Evolutionary conservation across 1,284 basidiomycete species (phyloP), one percentile per base, ranked within the genome.

Genomic region (Porphyrellus sp.): DNA sequence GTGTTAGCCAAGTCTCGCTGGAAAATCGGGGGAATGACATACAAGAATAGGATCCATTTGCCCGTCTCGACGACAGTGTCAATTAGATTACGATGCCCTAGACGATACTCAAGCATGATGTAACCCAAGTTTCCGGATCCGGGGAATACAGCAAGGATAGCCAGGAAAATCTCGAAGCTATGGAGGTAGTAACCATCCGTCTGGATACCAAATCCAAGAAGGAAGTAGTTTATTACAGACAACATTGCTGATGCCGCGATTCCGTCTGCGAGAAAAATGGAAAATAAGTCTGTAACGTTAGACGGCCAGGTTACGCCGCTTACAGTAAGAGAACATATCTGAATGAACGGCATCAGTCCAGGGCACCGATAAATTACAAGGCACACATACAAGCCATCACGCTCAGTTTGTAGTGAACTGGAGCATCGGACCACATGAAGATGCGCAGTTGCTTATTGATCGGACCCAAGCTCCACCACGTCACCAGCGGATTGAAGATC

Each of bases 261-360:
- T 33, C 89, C 91, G 62, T 91, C 84, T 85, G 40, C 45, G 23
- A n/a, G n/a, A 38, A 13, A 18, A 37, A 37, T 13, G 2, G 34
- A 34, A 28, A 3, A 37, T 46, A 11, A 42, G 25, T 20, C 11
- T n/a, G 7, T 3, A 0, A 54, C 49, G 43, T 38, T 23, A 33
- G 23, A 41, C 46, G 52, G 72, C 16, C 31, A 38, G 20, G 27
- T 11, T 2, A 40, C 4, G 28, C 50, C 50, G 50, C 63, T 59
- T 23, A 71, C 83, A 92, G 69, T 93, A 93, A 3, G 87, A 90
- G 70, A 90, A 91, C 83, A 93, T 91, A 70, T 93, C 87, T 76
- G 65, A 68, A 62, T 2, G 24, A 48, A 59, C 8, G 8, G 21
- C 30, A 38, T 62, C 6, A 65, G 51, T 27, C 24, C 3, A 34